Conservation (phyloP, 2,329 filamentous ascomycete species). For the Bertia moriformis region DNA sequence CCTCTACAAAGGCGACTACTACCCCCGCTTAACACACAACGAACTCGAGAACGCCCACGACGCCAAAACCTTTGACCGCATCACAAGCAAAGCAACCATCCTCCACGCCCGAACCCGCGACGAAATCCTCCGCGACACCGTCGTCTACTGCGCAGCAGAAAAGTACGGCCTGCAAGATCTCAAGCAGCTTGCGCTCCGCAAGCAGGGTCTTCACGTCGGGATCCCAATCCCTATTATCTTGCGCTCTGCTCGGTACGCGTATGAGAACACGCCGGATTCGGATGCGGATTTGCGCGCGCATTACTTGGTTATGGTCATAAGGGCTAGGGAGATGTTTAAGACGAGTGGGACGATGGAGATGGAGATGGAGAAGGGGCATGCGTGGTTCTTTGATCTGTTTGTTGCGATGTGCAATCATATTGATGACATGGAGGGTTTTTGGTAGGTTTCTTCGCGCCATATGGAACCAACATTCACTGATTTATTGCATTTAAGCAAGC, state of each 20-base stretch:
- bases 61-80: conserved; percentile 37
- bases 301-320: conserved; percentile 93
- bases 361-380: conserved; percentile 90
- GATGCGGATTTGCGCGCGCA: conserved; percentile 88
- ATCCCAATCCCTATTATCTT: conserved; percentile 87
- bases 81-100: conserved; percentile 58
- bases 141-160: conserved; percentile 85
- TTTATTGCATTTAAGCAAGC: too few species aligned
- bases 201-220: conserved; percentile 84
- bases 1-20: conserved; percentile 94
- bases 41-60: conserved; percentile 61
- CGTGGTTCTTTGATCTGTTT: conserved; percentile 96
- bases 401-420: conserved; percentile 97
- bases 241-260: conserved; percentile 84
- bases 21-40: conserved; percentile 75
- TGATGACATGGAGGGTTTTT: conserved; percentile 83
- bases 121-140: conserved; percentile 76
- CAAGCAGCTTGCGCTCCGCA: conserved; percentile 78
- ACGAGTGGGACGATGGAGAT: conserved; percentile 96
- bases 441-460: conserved; percentile 14
- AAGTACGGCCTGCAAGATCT: conserved; percentile 83
- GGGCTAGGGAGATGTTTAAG: conserved; percentile 95
- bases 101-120: conserved; percentile 62
- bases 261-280: conserved; percentile 83
- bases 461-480: too few species aligned